Conservation (phyloP, 441 rosid genomes). For the Adansonia rubrostipa region DNA sequence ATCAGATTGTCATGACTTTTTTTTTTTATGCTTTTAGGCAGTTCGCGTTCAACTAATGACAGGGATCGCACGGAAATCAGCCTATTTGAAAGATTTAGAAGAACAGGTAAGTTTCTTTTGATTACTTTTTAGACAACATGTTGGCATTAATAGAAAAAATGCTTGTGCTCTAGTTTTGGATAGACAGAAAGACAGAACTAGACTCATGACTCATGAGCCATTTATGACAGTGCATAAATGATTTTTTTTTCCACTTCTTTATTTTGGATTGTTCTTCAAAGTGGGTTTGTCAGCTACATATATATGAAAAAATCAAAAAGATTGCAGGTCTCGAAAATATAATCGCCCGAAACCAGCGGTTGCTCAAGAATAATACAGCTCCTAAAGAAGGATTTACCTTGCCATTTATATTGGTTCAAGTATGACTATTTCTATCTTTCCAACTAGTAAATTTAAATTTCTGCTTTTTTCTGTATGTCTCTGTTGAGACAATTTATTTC, state of each 20-base stretch:
- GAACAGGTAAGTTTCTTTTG: constrained; percentile 44
- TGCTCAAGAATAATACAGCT: constrained; percentile 41
- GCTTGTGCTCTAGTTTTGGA: background rate
- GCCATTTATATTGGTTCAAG: constrained; percentile 65
- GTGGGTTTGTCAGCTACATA: constrained; percentile 5
- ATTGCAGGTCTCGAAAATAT: constrained; percentile 53
- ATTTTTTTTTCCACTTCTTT: background rate
- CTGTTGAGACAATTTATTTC: background rate
- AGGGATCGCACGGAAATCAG: constrained; percentile 51
- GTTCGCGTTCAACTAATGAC: constrained; percentile 38
- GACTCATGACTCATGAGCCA: background rate
- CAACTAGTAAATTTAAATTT: background rate
- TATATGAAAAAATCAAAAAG: constrained; percentile 25
- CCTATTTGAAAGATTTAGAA: constrained; percentile 56
- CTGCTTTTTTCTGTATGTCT: background rate
- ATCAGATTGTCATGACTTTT: background rate
- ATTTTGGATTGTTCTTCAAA: background rate
- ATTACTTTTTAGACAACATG: background rate
- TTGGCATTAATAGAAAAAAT: background rate
- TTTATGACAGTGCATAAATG: background rate
- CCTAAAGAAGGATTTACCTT: constrained; percentile 55
- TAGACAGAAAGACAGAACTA: background rate
- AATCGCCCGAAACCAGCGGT: constrained; percentile 46
- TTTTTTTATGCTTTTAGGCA: constrained; percentile 37
- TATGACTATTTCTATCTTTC: constrained; percentile 20